Evolutionary conservation across 345 rosid genomes (phyloP).

Genomic region (Garcia nutans): DNA sequence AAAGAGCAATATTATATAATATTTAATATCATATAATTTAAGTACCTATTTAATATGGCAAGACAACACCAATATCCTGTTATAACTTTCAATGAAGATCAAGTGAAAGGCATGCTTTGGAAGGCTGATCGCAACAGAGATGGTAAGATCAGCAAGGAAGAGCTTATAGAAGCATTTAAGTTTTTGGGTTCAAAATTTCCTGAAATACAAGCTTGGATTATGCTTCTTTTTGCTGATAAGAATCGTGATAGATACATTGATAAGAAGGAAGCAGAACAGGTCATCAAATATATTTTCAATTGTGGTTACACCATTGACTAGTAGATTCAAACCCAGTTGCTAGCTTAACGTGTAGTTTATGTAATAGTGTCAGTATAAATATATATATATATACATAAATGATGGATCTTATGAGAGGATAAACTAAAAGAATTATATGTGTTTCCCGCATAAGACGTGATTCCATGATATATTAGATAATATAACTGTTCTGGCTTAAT

Average conservation of each 20-base stretch:
- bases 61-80: too few relatives aligned
- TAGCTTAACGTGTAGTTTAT: too few relatives aligned
- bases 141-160: not conserved
- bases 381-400: too few relatives aligned
- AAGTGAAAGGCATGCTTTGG: not conserved
- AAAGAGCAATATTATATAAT: too few relatives aligned
- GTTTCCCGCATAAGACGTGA: too few relatives aligned
- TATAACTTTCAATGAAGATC: not conserved
- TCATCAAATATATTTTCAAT: not conserved
- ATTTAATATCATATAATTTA: too few relatives aligned
- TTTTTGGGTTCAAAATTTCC: not conserved
- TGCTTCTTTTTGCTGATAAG: not conserved
- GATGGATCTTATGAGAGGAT: not conserved
- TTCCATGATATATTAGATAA: too few relatives aligned
- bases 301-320: not conserved
- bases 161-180: not conserved
- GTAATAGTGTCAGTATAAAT: too few relatives aligned
- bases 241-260: not conserved
- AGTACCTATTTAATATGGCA: too few relatives aligned
- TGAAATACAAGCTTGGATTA: not conserved
- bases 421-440: too few relatives aligned
- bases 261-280: not conserved
- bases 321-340: not conserved
- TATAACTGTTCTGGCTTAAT: too few relatives aligned
- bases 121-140: not conserved